These are phyloP conservation scores for Cairneyella variabilis DNA, from an alignment of 495 filamentous ascomycete species.

Conservation along the genomic window DNA sequence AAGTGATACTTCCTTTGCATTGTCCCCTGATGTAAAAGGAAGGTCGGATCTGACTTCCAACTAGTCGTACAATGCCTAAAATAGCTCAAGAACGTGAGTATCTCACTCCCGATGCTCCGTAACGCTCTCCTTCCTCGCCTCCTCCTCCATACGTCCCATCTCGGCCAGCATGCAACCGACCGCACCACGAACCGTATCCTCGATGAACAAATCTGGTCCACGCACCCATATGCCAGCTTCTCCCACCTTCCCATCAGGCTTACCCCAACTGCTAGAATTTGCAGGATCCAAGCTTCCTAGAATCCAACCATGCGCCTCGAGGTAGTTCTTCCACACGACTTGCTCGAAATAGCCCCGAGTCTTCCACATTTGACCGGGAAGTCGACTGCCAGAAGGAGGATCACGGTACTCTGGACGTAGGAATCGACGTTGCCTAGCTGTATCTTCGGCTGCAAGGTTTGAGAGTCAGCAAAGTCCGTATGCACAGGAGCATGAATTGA, in stretches of 20 bases:
- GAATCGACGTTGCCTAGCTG: not conserved
- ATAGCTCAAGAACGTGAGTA: too few relatives aligned
- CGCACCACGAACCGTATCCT: not conserved
- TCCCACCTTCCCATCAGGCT: not conserved
- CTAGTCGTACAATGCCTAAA: too few relatives aligned
- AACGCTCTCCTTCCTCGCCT: not conserved
- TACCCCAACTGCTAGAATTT: not conserved
- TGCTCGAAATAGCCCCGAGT: conserved; percentile 19
- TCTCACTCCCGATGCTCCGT: too few relatives aligned
- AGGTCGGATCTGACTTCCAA: too few relatives aligned
- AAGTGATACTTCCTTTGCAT: too few relatives aligned
- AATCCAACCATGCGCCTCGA: conserved; percentile 8
- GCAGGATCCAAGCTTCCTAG: not conserved
- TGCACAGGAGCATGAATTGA: not conserved
- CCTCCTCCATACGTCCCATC: not conserved
- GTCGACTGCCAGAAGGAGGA: conserved; percentile 3
- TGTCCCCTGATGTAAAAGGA: too few relatives aligned
- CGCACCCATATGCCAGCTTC: not conserved
- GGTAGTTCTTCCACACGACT: conserved; percentile 16
- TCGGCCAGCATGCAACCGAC: not conserved
- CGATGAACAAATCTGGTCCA: conserved; percentile 3
- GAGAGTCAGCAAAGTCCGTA: not conserved
- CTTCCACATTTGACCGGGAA: conserved; percentile 14
- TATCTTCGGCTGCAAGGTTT: not conserved
- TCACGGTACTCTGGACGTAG: not conserved